phyloP scores from a whole-genome alignment of 352 stramenopile species.

The Pythium rhizo-oryzae region DNA sequence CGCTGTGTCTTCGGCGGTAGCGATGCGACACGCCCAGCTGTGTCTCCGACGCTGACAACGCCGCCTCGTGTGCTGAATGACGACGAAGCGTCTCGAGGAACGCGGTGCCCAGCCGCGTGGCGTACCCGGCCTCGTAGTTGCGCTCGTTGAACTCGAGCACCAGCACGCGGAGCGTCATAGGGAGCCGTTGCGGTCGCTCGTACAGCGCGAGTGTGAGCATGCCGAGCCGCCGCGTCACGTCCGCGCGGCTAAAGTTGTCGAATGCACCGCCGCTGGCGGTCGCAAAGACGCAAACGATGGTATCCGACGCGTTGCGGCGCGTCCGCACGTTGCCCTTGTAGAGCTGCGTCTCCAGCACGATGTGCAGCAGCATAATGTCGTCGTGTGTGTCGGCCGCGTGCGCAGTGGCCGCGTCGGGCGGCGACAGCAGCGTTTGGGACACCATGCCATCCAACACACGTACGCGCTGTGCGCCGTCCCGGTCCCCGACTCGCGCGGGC shows the following conservation, averaged over 20 bases:
- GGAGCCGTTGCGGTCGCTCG: background rate
- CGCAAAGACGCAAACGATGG: no score
- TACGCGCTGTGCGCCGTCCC: no score
- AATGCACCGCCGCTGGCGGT: no score
- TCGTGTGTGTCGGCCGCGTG: no score
- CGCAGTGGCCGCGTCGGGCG: no score
- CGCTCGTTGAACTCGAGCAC: conserved; percentile 3
- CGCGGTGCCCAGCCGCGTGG: background rate
- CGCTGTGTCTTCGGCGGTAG: background rate
- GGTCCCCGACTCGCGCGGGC: no score
- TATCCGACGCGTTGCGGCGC: no score
- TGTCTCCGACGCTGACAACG: no score
- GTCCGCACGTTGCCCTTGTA: no score
- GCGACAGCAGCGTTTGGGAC: no score
- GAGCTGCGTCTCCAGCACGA: background rate
- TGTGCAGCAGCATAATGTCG: background rate
- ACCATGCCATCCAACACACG: no score
- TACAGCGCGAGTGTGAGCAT: background rate
- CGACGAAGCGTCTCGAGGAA: background rate
- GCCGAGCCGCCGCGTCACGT: background rate
- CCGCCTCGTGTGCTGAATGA: background rate
- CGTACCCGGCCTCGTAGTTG: conserved; percentile 2
- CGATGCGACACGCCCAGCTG: background rate
- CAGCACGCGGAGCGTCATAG: background rate
- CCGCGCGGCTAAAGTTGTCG: background rate